Evolutionary conservation across 805 yeast genomes (phyloP).

Genomic region (Zygoascus tannicola): DNA sequence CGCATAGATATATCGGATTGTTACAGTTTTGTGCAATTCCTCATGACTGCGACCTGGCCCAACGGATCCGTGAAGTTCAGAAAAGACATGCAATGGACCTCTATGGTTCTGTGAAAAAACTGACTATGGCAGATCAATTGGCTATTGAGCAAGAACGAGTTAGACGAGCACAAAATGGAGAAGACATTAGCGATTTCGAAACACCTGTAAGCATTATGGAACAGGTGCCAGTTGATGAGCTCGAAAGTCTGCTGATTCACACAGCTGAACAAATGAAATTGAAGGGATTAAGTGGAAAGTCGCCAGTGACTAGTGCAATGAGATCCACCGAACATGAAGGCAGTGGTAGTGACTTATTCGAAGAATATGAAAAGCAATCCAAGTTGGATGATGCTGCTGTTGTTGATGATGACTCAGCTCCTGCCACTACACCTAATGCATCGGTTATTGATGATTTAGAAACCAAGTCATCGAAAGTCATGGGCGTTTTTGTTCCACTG

Average conservation of each 20-base stretch:
- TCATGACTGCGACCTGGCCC: slow-evolving; percentile 41
- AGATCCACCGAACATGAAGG: slow-evolving; percentile 28
- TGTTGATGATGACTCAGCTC: slow-evolving; percentile 25
- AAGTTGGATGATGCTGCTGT: slow-evolving; percentile 8
- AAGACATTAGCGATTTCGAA: slow-evolving; percentile 42
- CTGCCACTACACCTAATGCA: slow-evolving; percentile 9
- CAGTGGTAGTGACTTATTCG: slow-evolving; percentile 23
- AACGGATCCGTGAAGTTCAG: slow-evolving; percentile 29
- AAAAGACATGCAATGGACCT: slow-evolving; percentile 21
- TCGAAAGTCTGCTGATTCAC: slow-evolving; percentile 24
- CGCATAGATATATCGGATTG: slow-evolving; percentile 64
- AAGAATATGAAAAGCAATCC: slow-evolving; percentile 12
- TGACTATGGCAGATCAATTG: slow-evolving; percentile 66
- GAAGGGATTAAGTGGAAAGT: not conserved
- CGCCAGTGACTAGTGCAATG: slow-evolving; percentile 3
- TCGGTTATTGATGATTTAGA: slow-evolving; percentile 11
- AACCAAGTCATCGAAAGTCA: slow-evolving; percentile 5
- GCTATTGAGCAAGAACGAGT: slow-evolving; percentile 58
- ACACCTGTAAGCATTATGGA: slow-evolving; percentile 57
- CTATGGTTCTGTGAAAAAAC: slow-evolving; percentile 27
- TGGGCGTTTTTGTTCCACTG: slow-evolving; percentile 56
- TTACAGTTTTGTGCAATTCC: slow-evolving; percentile 53
- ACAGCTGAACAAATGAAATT: slow-evolving; percentile 17
- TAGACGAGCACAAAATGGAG: slow-evolving; percentile 37
- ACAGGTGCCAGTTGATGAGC: slow-evolving; percentile 18